Evolutionary conservation across 225 moss, liverwort and hornwort genomes (phyloP).

Genomic region (Straminergon stramineum): DNA sequence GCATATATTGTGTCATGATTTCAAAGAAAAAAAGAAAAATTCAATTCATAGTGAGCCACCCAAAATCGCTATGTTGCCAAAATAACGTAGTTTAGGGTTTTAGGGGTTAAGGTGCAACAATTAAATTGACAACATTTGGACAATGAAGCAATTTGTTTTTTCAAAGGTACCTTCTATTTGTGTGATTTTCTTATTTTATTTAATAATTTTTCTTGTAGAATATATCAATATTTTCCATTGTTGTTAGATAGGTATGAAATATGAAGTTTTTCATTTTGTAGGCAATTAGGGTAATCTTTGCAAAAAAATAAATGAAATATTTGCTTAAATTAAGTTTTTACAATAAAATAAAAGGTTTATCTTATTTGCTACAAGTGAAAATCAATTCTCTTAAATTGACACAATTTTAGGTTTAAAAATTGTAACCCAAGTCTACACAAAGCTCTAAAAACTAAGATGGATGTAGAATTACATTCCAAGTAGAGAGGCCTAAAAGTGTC

Average conservation of each 20-base stretch:
- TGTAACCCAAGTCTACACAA: neutral
- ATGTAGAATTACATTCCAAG: neutral
- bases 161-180: no score
- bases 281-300: neutral
- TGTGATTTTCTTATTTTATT: no score
- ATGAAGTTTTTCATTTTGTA: neutral
- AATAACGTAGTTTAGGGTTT: no score
- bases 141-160: no score
- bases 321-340: neutral
- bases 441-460: neutral
- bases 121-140: no score
- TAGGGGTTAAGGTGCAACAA: no score
- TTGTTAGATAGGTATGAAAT: neutral
- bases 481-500: fast-evolving
- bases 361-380: neutral
- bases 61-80: no score
- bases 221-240: neutral
- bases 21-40: no score
- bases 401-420: neutral
- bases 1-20: no score
- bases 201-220: neutral
- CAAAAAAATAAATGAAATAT: neutral
- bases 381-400: neutral
- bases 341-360: neutral
- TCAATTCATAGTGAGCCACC: no score